A percentile compares a stretch with the other conserved stretches of the same genome.
These are phyloP conservation scores for Eucalyptus globulus DNA, from an alignment of 345 rosid genomes.

Conservation along the genomic window DNA sequence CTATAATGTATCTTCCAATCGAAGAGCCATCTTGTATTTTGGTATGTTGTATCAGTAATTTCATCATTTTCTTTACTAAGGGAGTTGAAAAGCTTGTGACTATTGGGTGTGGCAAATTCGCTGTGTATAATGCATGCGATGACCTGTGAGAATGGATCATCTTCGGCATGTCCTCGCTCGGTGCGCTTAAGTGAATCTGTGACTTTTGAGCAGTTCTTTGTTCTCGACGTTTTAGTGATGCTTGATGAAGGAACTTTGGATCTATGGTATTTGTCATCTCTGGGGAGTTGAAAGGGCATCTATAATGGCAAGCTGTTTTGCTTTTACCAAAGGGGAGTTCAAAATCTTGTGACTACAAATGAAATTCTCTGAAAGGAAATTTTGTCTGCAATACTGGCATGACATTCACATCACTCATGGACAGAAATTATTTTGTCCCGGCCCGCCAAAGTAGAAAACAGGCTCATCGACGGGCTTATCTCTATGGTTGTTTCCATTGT, in stretches of 20 bases:
- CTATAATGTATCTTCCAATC: neutral
- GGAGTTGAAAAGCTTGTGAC: neutral
- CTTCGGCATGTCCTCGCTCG: neutral
- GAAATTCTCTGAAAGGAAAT: neutral
- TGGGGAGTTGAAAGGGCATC: neutral
- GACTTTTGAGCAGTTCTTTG: neutral
- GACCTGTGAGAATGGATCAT: neutral
- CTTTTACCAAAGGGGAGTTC: neutral
- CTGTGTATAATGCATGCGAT: neutral
- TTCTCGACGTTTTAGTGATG: neutral
- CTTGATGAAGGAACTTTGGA: neutral
- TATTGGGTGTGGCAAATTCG: neutral
- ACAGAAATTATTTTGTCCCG: constrained; percentile 13
- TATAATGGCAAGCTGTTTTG: neutral
- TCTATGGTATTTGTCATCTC: neutral
- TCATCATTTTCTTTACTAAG: neutral
- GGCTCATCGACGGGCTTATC: constrained; percentile 3
- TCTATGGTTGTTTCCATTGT: constrained; percentile 2
- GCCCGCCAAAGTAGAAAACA: constrained; percentile 34
- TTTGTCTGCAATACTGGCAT: neutral
- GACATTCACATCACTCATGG: neutral
- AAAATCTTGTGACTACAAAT: neutral
- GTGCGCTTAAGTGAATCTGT: neutral
- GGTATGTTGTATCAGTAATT: neutral
- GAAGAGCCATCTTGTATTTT: neutral